These are phyloP conservation scores for Kwoniella sp. DNA, from an alignment of 768 basidiomycete genomes.

Conservation along the genomic window DNA sequence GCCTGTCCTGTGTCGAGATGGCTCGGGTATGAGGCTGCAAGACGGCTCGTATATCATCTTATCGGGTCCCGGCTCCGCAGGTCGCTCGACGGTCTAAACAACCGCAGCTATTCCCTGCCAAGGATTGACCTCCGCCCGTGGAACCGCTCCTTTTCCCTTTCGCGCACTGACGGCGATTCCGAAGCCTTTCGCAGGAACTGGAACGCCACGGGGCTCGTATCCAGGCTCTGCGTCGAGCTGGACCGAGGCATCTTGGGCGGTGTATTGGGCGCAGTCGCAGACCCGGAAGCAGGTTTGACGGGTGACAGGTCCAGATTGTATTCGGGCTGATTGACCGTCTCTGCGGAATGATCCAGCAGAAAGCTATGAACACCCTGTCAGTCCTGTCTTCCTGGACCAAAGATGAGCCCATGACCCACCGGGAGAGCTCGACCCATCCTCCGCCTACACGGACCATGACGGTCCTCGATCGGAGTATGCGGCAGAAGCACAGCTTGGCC, in stretches of 20 bases:
- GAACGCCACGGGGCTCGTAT: constrained; percentile 55
- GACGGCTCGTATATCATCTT: too few relatives aligned
- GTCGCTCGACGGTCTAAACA: too few relatives aligned
- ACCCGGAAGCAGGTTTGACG: not conserved
- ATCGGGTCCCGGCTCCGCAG: too few relatives aligned
- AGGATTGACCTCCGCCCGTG: constrained; percentile 23
- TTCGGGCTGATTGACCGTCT: constrained; percentile 14
- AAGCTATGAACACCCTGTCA: constrained; percentile 34
- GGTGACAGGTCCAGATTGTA: too few relatives aligned
- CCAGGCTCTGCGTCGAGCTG: not conserved
- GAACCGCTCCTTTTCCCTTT: constrained; percentile 35
- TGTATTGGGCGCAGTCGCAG: not conserved
- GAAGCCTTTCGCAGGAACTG: constrained; percentile 76
- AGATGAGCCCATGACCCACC: constrained; percentile 57
- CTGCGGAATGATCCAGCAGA: constrained; percentile 40
- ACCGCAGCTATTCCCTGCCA: constrained; percentile 13
- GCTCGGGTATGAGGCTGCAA: too few relatives aligned
- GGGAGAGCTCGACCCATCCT: constrained; percentile 87
- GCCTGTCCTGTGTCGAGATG: too few relatives aligned
- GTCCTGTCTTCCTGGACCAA: not conserved
- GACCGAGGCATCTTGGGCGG: not conserved
- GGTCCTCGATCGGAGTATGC: constrained; percentile 82
- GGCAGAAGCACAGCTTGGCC: constrained; percentile 80
- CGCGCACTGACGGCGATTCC: constrained; percentile 31
- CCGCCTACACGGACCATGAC: constrained; percentile 97